A percentile compares a stretch with the other conserved stretches of the same genome.
These are phyloP conservation scores for Pseudogymnoascus verrucosus DNA, from an alignment of 2,329 filamentous ascomycete species.

Conservation along the genomic window DNA sequence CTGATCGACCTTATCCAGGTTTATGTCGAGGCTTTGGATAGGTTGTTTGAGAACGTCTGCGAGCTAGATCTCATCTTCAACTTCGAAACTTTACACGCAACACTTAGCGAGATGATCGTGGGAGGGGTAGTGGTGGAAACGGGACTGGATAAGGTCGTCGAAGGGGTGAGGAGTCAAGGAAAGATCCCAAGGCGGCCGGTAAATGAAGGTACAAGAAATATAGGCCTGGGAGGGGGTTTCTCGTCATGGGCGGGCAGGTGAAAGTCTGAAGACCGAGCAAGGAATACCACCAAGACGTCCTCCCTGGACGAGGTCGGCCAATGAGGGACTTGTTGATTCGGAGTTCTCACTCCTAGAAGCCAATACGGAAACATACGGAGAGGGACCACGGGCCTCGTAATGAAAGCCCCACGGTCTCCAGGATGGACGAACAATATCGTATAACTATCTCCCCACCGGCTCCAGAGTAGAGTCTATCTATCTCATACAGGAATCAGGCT, in stretches of 20 bases:
- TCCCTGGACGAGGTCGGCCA: background rate
- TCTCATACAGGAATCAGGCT: background rate
- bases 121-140: constrained; percentile 94
- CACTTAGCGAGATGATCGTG: constrained; percentile 88
- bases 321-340: background rate
- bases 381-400: background rate
- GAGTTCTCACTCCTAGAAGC: background rate
- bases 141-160: constrained; percentile 76
- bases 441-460: background rate
- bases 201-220: constrained; percentile 53
- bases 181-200: constrained; percentile 71
- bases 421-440: background rate
- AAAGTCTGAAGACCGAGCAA: constrained; percentile 10
- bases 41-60: constrained; percentile 96
- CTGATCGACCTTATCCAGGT: constrained; percentile 96
- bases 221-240: constrained; percentile 40
- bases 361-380: background rate
- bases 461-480: constrained; percentile 3
- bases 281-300: background rate
- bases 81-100: constrained; percentile 91
- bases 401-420: background rate
- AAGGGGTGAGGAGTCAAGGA: constrained; percentile 71
- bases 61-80: constrained; percentile 98
- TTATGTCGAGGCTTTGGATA: constrained; percentile 91
- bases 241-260: constrained; percentile 26